A percentile compares a stretch with the other conserved stretches of the same genome.
Evolutionary conservation across 192 early-diverging fungal species (phyloP).

Genomic region (Coemansia sp.): DNA sequence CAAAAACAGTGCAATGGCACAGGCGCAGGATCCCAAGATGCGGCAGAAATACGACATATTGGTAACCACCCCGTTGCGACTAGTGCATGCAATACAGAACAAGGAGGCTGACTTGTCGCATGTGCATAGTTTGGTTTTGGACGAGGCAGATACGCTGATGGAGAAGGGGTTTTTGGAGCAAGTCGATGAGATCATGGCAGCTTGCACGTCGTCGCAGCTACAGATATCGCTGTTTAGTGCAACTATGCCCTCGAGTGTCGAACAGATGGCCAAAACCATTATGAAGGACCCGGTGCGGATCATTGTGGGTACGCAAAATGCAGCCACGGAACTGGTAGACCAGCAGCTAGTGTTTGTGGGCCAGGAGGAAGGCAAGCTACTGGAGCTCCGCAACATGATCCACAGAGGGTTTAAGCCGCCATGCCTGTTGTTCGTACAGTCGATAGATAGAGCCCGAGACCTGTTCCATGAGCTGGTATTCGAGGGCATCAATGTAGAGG

Average conservation of each 20-base stretch:
- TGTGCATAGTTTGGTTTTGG: slow-evolving; percentile 72
- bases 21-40: slow-evolving; percentile 62
- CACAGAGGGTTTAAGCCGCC: slow-evolving; percentile 80
- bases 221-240: slow-evolving; percentile 91
- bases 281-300: slow-evolving; percentile 88
- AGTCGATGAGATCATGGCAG: slow-evolving; percentile 82
- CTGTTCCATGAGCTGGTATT: slow-evolving; percentile 94
- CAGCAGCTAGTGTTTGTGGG: slow-evolving; percentile 90
- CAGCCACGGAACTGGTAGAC: slow-evolving; percentile 86
- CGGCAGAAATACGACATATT: slow-evolving; percentile 86
- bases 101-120: slow-evolving; percentile 72
- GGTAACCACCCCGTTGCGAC: slow-evolving; percentile 87
- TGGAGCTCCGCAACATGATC: slow-evolving; percentile 87
- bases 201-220: slow-evolving; percentile 70
- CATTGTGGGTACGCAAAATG: slow-evolving; percentile 85
- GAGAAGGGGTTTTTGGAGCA: slow-evolving; percentile 85
- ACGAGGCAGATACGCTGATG: slow-evolving; percentile 82
- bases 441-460: slow-evolving; percentile 95
- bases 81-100: slow-evolving; percentile 83
- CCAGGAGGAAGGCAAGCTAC: slow-evolving; percentile 89
- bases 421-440: slow-evolving; percentile 94
- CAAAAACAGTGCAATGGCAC: slow-evolving; percentile 69
- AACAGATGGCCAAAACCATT: slow-evolving; percentile 85
- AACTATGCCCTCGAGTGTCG: slow-evolving; percentile 87
- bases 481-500: slow-evolving; percentile 97